A percentile compares a stretch with the other conserved stretches of the same genome.
Evolutionary conservation across 768 basidiomycete genomes (phyloP).

Genomic region (Rubroboletus satanas): DNA sequence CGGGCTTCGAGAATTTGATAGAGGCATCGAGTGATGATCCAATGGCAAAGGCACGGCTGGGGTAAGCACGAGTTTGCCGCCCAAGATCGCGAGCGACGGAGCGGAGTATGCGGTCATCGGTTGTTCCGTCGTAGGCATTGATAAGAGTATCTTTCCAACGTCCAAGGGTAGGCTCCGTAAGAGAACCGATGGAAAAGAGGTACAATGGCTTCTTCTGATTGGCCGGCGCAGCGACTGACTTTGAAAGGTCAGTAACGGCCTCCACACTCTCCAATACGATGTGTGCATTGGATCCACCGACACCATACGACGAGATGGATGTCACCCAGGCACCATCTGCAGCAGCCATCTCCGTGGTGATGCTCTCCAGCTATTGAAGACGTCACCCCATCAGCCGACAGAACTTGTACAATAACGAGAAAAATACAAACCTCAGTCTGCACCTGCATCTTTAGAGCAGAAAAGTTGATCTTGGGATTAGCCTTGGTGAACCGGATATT

Average conservation of each 20-base stretch:
- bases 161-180: conserved; percentile 24
- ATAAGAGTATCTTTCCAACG: conserved; percentile 26
- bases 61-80: conserved; percentile 30
- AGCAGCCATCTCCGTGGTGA: conserved; percentile 29
- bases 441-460: conserved; percentile 23
- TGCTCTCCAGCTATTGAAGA: conserved; percentile 17
- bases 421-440: conserved; percentile 20
- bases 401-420: not conserved
- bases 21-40: conserved; percentile 19
- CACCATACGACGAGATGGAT: conserved; percentile 33
- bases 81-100: conserved; percentile 27
- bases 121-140: conserved; percentile 12
- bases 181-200: conserved; percentile 27
- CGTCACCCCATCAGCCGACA: not conserved
- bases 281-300: conserved; percentile 35
- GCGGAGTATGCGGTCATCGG: conserved; percentile 24
- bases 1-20: conserved; percentile 30
- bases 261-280: conserved; percentile 29
- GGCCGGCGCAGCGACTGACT: not conserved
- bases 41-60: conserved; percentile 25
- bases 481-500: conserved; percentile 29
- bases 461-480: conserved; percentile 26
- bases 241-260: conserved; percentile 12
- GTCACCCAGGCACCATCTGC: conserved; percentile 29
- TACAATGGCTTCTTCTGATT: conserved; percentile 18